Conservation (phyloP, 257 asterid genomes). For the Parsonsia alboflavescens region DNA sequence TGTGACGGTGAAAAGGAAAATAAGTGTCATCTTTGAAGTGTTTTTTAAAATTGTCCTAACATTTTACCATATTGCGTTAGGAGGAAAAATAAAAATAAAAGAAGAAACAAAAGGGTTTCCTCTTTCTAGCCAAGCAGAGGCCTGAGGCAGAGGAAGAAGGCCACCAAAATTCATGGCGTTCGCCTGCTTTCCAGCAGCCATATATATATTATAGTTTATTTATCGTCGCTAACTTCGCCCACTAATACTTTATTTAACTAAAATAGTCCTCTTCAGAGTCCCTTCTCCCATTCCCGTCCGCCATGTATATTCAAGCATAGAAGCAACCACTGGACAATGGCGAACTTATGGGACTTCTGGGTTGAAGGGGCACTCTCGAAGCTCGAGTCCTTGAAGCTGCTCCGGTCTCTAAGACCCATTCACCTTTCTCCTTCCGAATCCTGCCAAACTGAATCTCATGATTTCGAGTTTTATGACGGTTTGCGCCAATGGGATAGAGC, state of each 20-base stretch:
- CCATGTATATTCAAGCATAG: background rate
- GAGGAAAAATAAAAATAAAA: too few species aligned
- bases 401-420: constrained; percentile 91
- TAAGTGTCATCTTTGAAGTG: too few species aligned
- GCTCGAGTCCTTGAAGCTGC: constrained; percentile 52
- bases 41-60: too few species aligned
- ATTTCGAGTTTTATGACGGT: constrained; percentile 41
- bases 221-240: background rate
- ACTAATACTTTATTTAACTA: background rate
- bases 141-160: background rate
- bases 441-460: constrained; percentile 15
- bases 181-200: background rate
- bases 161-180: background rate
- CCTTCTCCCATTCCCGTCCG: background rate
- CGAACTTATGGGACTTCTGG: constrained; percentile 55
- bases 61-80: too few species aligned
- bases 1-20: too few species aligned
- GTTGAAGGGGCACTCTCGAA: constrained; percentile 60
- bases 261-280: background rate
- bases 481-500: constrained; percentile 77
- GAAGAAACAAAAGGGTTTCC: too few species aligned
- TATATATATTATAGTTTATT: background rate
- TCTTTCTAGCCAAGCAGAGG: too few species aligned
- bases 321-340: constrained; percentile 2
- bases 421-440: constrained; percentile 32